Percentiles rank a stretch among this genome's conserved stretches.
These are phyloP conservation scores for Podospora pseudocomata DNA, from an alignment of 495 filamentous ascomycete genomes.

Conservation along the genomic window DNA sequence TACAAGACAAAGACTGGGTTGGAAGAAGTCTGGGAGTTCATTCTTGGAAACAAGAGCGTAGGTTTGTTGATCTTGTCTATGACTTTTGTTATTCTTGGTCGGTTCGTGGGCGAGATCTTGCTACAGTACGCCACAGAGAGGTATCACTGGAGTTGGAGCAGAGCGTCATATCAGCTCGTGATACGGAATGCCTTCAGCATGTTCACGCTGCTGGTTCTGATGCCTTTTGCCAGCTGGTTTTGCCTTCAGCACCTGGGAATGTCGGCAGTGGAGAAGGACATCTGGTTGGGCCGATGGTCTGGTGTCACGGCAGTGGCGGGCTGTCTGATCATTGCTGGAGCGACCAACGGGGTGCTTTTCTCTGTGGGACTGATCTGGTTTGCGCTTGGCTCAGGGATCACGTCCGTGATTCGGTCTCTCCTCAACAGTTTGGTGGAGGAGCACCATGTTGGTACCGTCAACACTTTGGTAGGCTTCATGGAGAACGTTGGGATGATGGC, in stretches of 20 bases:
- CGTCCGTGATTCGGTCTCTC: slow-evolving; percentile 23
- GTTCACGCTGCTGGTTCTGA: slow-evolving; percentile 23
- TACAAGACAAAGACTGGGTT: slow-evolving; percentile 17
- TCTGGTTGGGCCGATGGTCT: slow-evolving; percentile 26
- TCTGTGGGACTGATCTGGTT: slow-evolving; percentile 24
- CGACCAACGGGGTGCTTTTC: slow-evolving; percentile 21
- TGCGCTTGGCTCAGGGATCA: slow-evolving; percentile 25
- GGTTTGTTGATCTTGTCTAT: slow-evolving; percentile 27
- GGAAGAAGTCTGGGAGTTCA: slow-evolving; percentile 24
- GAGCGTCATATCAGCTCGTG: slow-evolving; percentile 28
- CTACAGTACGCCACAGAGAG: slow-evolving; percentile 36
- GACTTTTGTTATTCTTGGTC: slow-evolving; percentile 26
- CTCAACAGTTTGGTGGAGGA: slow-evolving; percentile 35
- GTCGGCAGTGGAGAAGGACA: slow-evolving; percentile 25
- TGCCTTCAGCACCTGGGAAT: slow-evolving; percentile 23
- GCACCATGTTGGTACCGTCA: slow-evolving; percentile 33
- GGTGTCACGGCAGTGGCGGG: slow-evolving; percentile 18
- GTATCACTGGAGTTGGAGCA: slow-evolving; percentile 31
- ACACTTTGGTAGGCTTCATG: slow-evolving; percentile 30
- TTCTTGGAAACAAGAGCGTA: slow-evolving; percentile 23
- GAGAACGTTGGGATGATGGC: slow-evolving; percentile 28
- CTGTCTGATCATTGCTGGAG: slow-evolving; percentile 22
- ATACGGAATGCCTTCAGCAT: slow-evolving; percentile 27
- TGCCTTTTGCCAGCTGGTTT: slow-evolving; percentile 27
- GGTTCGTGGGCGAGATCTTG: slow-evolving; percentile 28